Base-by-base conservation (phyloP, 768 basidiomycete species). In the Auricularia cornea region DNA sequence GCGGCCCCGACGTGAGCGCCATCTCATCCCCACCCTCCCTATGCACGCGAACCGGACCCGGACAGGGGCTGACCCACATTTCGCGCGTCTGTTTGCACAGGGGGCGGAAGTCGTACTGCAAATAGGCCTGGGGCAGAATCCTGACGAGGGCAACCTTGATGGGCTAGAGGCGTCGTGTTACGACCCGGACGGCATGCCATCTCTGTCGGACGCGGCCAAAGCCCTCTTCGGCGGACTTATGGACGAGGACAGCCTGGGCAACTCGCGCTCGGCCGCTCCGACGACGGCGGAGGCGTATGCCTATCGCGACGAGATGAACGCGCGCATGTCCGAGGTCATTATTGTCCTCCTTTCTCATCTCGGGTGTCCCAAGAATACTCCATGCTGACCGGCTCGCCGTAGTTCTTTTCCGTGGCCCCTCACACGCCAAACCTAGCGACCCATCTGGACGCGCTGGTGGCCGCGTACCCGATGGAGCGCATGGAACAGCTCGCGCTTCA, bases 401-500 rank as follows among this genome's bases (percentile, higher is more conserved):
- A 93, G 91, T 93, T 94, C 72, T 86, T 88, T 65, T 86, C 88
- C 60, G 83, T 93, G 59, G 88, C 89, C 10, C 73, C 78, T 5
- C 79, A 84, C 20, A 88, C 88, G 0, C 86, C 86, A 0, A 89
- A 92, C 71, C 78, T 92, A 28, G 83, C 87, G 3, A 65, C 48
- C 2, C 62, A 70, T 59, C 63, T 71, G 30, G 65, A 63, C 23
- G 81, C 85, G 67, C 76, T 89, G 3, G 88, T 89, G 2, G 87
- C 86, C 84, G 83, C 85, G 68, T 93, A 86, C 70, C 90, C 92
- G 32, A 85, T 88, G 1, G 90, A 93, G 68, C 87, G 89, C 26
- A 83, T 92, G 18, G 91, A 94, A 69, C 81, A 90, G 23, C 86
- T 88, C 31, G 84, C 88, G 0, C 79, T 91, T 4, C 78, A 89